Evolutionary conservation across 2,329 filamentous ascomycete genomes (phyloP).

Genomic region (Fusarium veterinarium): DNA sequence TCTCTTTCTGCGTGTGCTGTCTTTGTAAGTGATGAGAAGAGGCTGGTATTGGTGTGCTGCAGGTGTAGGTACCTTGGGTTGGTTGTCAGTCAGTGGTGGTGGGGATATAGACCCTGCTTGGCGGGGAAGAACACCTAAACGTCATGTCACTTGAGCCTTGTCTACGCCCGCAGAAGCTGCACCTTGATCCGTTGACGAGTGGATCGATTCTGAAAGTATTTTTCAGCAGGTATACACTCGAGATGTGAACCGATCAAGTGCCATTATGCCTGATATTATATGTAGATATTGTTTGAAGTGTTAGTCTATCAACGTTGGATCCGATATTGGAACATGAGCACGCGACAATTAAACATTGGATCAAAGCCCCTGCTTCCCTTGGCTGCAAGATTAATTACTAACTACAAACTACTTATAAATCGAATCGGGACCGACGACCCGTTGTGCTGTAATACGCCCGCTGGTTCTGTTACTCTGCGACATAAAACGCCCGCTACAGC

Average conservation of each 20-base stretch:
- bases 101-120: constrained; percentile 26
- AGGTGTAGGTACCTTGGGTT: background rate
- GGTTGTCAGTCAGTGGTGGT: constrained; percentile 3
- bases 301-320: background rate
- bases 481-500: constrained; percentile 32
- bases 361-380: background rate
- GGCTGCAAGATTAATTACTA: constrained; percentile 13
- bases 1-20: background rate
- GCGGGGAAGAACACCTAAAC: constrained; percentile 19
- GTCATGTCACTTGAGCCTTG: constrained; percentile 30
- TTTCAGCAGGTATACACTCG: background rate
- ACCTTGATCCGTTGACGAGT: constrained; percentile 36
- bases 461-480: constrained; percentile 27
- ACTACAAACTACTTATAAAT: constrained; percentile 5
- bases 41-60: background rate
- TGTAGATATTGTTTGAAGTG: background rate
- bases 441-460: constrained; percentile 28
- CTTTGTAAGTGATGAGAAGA: constrained; percentile 7
- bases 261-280: background rate
- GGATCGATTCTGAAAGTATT: constrained; percentile 12
- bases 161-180: constrained; percentile 43
- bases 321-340: constrained; percentile 28
- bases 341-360: constrained; percentile 32
- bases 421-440: constrained; percentile 24
- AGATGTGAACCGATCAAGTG: background rate